Conservation (phyloP, 73 alveolate genomes). For the Loxodes magnus region DNA sequence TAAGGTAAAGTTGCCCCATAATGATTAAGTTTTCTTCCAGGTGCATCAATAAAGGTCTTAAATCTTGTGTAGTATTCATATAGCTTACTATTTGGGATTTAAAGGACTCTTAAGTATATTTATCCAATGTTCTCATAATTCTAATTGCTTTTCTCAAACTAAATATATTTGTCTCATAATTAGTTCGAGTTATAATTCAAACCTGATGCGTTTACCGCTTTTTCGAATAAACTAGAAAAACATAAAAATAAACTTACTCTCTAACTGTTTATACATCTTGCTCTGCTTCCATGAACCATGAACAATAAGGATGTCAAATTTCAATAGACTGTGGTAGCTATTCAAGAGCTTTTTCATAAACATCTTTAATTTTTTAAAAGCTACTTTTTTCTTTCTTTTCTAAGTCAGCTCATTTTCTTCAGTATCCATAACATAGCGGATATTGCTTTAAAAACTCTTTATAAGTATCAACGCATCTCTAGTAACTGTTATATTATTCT, state of each 20-base stretch:
- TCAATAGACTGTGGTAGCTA: constrained; percentile 6
- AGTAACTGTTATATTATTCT: not conserved
- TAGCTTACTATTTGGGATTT: constrained; percentile 12
- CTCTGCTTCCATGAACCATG: constrained; percentile 2
- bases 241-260: constrained; percentile 3
- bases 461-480: constrained; percentile 3
- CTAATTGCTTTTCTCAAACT: constrained; percentile 6
- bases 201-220: constrained; percentile 7
- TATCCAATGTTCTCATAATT: constrained; percentile 9
- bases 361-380: not conserved
- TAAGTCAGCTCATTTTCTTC: constrained; percentile 7
- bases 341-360: constrained; percentile 5
- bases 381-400: not conserved
- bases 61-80: constrained; percentile 1
- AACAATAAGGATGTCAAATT: constrained; percentile 1
- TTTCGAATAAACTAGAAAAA: constrained; percentile 11
- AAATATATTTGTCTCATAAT: constrained; percentile 8
- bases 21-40: constrained; percentile 8
- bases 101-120: constrained; percentile 1
- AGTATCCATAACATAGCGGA: constrained; percentile 13
- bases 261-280: constrained; percentile 3
- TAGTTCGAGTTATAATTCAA: not conserved
- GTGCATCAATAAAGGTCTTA: constrained; percentile 10
- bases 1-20: constrained; percentile 8
- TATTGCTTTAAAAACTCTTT: constrained; percentile 1